A percentile compares a stretch with the other conserved stretches of the same genome.
Conservation (phyloP, 73 alveolate species). For the Tetrahymena malaccensis region DNA sequence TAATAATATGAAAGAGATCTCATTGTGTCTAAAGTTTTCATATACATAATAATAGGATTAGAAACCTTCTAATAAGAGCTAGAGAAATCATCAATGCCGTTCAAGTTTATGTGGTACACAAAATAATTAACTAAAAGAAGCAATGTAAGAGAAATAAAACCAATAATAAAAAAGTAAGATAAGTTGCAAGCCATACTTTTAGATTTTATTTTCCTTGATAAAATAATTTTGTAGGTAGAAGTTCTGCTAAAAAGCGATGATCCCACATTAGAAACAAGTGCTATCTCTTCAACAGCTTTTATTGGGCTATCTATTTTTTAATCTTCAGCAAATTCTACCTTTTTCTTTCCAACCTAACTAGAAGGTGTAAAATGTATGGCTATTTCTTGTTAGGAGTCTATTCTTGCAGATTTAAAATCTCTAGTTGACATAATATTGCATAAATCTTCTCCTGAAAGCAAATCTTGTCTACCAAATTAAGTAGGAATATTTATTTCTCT, state of each 20-base stretch:
- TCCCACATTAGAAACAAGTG: neutral
- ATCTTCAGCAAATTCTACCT: neutral
- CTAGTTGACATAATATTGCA: neutral
- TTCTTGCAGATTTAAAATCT: neutral
- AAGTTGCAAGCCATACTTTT: neutral
- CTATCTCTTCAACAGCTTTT: neutral
- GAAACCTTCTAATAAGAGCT: neutral
- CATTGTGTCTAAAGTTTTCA: neutral
- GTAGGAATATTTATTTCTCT: neutral
- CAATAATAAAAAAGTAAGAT: neutral
- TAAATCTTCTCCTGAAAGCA: neutral
- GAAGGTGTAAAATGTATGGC: neutral
- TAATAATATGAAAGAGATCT: neutral
- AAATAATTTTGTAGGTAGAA: neutral
- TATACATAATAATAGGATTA: neutral
- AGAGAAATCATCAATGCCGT: neutral
- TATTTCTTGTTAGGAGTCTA: neutral
- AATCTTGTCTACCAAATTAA: neutral
- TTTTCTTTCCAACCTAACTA: neutral
- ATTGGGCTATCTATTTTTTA: neutral
- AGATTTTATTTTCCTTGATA: neutral
- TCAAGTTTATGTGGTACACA: neutral
- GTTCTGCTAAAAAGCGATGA: neutral
- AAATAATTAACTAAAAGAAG: neutral
- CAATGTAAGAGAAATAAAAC: neutral